Evolutionary conservation across 2,329 filamentous ascomycete species (phyloP), one percentile per base, ranked within the genome.

Genomic region (Rhynchosporium secalis): DNA sequence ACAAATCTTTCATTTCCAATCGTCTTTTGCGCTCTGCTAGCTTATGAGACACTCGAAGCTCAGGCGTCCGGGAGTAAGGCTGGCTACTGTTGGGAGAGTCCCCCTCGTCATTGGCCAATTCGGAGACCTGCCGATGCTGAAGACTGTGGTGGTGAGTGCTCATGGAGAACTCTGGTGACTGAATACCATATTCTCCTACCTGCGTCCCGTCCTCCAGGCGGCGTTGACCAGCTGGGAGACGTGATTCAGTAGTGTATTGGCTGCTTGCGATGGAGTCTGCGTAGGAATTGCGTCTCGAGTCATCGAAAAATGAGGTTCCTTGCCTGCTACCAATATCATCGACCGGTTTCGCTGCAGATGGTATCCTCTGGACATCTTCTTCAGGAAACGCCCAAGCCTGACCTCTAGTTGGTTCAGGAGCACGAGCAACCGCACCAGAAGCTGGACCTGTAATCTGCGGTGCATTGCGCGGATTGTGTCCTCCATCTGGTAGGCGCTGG

Each of bases 1-100:
- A 95, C 0, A 95, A 78, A 71, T 91, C 88, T 77, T 95, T 95
- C 91, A 95, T 95, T 73, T 95, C 91, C 8, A 90, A 93, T 64
- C 91, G 81, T 45, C 91, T 84, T 78, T 95, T 95, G 43, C 91
- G 83, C 76, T 95, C 91, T 0, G 91, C 91, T 61, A 95, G 83
- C 75, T 95, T 95, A 76, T 95, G 91, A 72, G 90, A 94, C 55
- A 94, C 85, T 28, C 91, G 85, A 45, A 95, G 79, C 75, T 95
- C 91, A 0, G 91, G 91, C 0, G 91, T 95, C 46, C 91, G 81
- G 70, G 90, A 93, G 75, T 95, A 95, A 1, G 91, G 91, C 66
- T 91, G 89, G 29, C 84, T 81, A 10, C 86, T 83, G 76, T 78
- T 62, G 76, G 77, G 13, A 76, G 78, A 74, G 58, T 81, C 81